Conservation (phyloP, 1,139 yeast species). For the Protomyces pachydermus region DNA sequence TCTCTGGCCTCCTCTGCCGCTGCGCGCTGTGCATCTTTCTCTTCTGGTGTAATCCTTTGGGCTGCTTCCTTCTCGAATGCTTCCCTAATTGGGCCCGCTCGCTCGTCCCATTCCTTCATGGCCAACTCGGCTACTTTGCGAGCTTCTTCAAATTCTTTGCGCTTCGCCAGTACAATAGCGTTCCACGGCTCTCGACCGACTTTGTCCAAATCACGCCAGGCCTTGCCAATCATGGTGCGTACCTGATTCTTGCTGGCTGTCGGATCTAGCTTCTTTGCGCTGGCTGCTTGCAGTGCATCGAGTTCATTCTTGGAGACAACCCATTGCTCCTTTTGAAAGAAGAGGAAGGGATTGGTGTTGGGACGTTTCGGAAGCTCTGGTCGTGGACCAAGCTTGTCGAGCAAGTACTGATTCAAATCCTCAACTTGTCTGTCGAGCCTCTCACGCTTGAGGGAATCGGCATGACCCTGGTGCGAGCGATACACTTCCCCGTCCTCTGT, state of each 20-base stretch:
- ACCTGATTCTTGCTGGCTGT: constrained; percentile 44
- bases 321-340: constrained; percentile 46
- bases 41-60: not conserved
- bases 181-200: constrained; percentile 40
- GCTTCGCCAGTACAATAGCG: constrained; percentile 4
- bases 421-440: constrained; percentile 36
- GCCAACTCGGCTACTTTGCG: not conserved
- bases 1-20: not conserved
- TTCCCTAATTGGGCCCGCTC: not conserved
- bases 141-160: constrained; percentile 1
- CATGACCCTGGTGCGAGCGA: constrained; percentile 11
- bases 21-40: not conserved
- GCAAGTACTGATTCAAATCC: constrained; percentile 36
- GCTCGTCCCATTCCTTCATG: not conserved
- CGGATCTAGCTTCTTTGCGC: constrained; percentile 38
- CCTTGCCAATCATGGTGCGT: constrained; percentile 43
- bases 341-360: constrained; percentile 44
- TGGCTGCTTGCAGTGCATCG: constrained; percentile 39
- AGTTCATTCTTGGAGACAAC: constrained; percentile 42
- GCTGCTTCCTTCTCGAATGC: not conserved
- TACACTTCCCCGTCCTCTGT: not conserved
- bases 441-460: constrained; percentile 24
- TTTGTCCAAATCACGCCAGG: constrained; percentile 45
- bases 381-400: constrained; percentile 40
- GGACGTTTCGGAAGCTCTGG: constrained; percentile 43